These are phyloP conservation scores for Ceratorhiza oryzae-sativae DNA, from an alignment of 1,284 basidiomycete genomes.

Conservation along the genomic window DNA sequence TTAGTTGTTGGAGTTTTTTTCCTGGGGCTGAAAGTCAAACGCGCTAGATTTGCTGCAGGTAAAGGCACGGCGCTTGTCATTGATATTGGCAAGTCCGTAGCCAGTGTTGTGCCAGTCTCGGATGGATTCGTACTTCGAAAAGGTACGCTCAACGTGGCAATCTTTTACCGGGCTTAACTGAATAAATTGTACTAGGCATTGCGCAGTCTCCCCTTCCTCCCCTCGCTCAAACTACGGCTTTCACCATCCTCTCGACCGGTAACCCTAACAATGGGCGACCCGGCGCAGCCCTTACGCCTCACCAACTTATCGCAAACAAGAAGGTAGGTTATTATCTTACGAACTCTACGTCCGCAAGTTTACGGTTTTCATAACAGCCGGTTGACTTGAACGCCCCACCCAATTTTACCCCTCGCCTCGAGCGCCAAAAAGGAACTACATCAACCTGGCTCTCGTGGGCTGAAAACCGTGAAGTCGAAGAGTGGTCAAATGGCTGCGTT, in stretches of 20 bases:
- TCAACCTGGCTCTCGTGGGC: conserved; percentile 83
- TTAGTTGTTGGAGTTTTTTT: conserved; percentile 12
- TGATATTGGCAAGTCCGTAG: conserved; percentile 88
- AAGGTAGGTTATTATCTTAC: conserved; percentile 54
- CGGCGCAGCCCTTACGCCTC: conserved; percentile 72
- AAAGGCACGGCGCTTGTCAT: conserved; percentile 96
- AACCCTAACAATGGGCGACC: conserved; percentile 52
- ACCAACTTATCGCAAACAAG: conserved; percentile 89
- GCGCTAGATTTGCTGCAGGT: conserved; percentile 82
- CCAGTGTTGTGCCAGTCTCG: conserved; percentile 93
- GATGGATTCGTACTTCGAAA: conserved; percentile 98
- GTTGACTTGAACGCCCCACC: conserved; percentile 67
- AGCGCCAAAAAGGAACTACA: conserved; percentile 76
- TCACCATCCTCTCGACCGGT: conserved; percentile 63
- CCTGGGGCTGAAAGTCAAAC: background rate
- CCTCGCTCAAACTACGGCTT: conserved; percentile 76
- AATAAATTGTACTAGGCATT: conserved; percentile 59
- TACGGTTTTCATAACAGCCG: conserved; percentile 57
- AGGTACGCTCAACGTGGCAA: conserved; percentile 58
- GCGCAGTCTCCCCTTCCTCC: conserved; percentile 74
- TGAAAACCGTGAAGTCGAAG: conserved; percentile 86
- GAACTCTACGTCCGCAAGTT: background rate
- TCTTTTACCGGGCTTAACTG: background rate
- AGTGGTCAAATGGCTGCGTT: conserved; percentile 90
- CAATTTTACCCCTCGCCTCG: conserved; percentile 72